These are phyloP conservation scores for Spinacia oleracea DNA, from an alignment of 179 eudicot genomes.

Conservation along the genomic window DNA sequence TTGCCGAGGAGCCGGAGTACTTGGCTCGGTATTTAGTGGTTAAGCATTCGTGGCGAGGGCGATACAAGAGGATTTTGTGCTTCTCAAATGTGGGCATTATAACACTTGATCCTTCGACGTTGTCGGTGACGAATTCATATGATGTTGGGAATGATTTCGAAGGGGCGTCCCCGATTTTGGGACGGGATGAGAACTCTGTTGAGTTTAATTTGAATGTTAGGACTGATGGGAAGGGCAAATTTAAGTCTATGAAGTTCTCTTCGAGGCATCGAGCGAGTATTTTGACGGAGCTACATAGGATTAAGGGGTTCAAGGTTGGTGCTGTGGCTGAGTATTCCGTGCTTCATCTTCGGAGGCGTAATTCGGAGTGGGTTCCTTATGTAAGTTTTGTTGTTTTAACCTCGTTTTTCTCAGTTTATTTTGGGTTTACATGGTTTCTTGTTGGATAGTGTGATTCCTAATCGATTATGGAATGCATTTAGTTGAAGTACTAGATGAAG, in stretches of 20 bases:
- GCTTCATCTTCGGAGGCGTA: conserved; percentile 84
- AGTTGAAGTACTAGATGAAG: not conserved
- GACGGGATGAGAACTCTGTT: conserved; percentile 75
- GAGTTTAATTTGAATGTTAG: conserved; percentile 87
- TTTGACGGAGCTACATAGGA: conserved; percentile 80
- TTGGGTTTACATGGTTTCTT: not conserved
- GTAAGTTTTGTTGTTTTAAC: conserved; percentile 49
- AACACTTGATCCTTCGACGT: conserved; percentile 77
- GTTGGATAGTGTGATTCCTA: not conserved
- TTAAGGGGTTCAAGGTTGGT: conserved; percentile 58
- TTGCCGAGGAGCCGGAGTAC: conserved; percentile 84
- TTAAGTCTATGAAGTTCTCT: conserved; percentile 76
- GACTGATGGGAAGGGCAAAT: conserved; percentile 88
- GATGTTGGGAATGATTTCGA: conserved; percentile 75
- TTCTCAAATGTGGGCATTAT: conserved; percentile 54
- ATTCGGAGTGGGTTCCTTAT: conserved; percentile 78
- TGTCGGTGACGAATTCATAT: conserved; percentile 82
- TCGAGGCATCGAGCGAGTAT: conserved; percentile 78
- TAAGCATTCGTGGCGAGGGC: conserved; percentile 96
- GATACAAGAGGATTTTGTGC: conserved; percentile 92
- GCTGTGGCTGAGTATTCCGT: conserved; percentile 76
- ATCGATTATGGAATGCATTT: not conserved
- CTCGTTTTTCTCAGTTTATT: not conserved
- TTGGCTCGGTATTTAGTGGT: conserved; percentile 72
- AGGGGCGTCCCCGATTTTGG: conserved; percentile 69